A percentile compares a stretch with the other conserved stretches of the same genome.
These are phyloP conservation scores for Metschnikowia continentalis DNA, from an alignment of 805 yeast genomes.

Conservation along the genomic window DNA sequence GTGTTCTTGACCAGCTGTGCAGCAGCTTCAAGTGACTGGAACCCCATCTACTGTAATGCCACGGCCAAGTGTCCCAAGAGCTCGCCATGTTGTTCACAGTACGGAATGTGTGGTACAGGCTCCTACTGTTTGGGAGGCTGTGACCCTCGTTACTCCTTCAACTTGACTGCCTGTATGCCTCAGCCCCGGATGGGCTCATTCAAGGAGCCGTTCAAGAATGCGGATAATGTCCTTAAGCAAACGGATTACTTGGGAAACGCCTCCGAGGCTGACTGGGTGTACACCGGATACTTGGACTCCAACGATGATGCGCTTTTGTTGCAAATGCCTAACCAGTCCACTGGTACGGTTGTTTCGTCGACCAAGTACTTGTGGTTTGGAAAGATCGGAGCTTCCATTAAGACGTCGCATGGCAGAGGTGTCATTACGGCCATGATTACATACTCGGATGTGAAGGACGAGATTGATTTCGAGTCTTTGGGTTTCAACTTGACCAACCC, in stretches of 20 bases:
- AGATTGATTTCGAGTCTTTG: slow-evolving; percentile 82
- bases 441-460: slow-evolving; percentile 83
- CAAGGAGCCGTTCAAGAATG: slow-evolving; percentile 38
- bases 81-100: slow-evolving; percentile 81
- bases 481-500: slow-evolving; percentile 66
- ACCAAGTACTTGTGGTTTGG: slow-evolving; percentile 87
- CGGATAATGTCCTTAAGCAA: slow-evolving; percentile 23
- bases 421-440: slow-evolving; percentile 80
- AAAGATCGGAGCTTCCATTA: slow-evolving; percentile 61
- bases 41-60: slow-evolving; percentile 45
- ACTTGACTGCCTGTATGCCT: slow-evolving; percentile 74
- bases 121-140: slow-evolving; percentile 81
- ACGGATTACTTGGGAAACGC: slow-evolving; percentile 65
- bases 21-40: slow-evolving; percentile 5
- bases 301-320: slow-evolving; percentile 51
- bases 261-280: slow-evolving; percentile 63
- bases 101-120: slow-evolving; percentile 79
- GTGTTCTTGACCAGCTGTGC: slow-evolving; percentile 9
- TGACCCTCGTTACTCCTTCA: slow-evolving; percentile 68
- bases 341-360: slow-evolving; percentile 79
- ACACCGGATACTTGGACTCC: slow-evolving; percentile 53
- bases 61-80: slow-evolving; percentile 65
- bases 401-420: slow-evolving; percentile 73
- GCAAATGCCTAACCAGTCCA: slow-evolving; percentile 73
- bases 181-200: slow-evolving; percentile 66